phyloP scores from a whole-genome alignment of 192 early-diverging fungal species.

The Diversispora eburnea region DNA sequence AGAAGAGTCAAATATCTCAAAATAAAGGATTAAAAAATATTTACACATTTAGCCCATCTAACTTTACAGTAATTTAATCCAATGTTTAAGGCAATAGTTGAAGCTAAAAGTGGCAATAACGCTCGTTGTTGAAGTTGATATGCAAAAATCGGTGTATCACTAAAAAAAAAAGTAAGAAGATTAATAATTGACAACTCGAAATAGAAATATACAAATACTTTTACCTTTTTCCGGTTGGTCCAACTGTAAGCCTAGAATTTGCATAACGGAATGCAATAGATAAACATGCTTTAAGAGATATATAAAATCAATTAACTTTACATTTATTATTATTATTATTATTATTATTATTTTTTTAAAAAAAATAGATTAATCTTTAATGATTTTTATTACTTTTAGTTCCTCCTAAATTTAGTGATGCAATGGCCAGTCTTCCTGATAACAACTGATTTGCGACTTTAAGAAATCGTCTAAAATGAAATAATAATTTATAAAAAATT shows the following conservation, averaged over 20 bases:
- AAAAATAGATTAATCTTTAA: background rate
- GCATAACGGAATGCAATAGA: slow-evolving; percentile 72
- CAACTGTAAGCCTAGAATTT: slow-evolving; percentile 63
- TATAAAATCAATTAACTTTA: background rate
- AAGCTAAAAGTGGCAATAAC: slow-evolving; percentile 61
- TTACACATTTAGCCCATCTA: slow-evolving; percentile 47
- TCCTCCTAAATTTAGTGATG: slow-evolving; percentile 62
- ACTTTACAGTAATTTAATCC: slow-evolving; percentile 75
- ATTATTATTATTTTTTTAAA: background rate
- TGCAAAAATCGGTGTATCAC: slow-evolving; percentile 67
- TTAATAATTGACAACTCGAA: too few relatives aligned
- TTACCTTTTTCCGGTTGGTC: slow-evolving; percentile 67
- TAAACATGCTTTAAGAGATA: slow-evolving; percentile 34
- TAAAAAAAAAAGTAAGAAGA: background rate
- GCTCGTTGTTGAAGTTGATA: slow-evolving; percentile 80
- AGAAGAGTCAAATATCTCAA: background rate
- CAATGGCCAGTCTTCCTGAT: slow-evolving; percentile 67
- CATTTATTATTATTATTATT: background rate
- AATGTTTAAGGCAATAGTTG: slow-evolving; percentile 67
- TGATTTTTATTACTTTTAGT: slow-evolving; percentile 49
- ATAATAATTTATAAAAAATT: background rate
- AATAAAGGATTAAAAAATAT: background rate
- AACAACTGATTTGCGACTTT: slow-evolving; percentile 74
- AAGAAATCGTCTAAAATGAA: slow-evolving; percentile 57
- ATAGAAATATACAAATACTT: too few relatives aligned